Evolutionary conservation across 2,329 filamentous ascomycete genomes (phyloP), one percentile per base, ranked within the genome.

Genomic region (Arthrobotrys entomopaga): DNA sequence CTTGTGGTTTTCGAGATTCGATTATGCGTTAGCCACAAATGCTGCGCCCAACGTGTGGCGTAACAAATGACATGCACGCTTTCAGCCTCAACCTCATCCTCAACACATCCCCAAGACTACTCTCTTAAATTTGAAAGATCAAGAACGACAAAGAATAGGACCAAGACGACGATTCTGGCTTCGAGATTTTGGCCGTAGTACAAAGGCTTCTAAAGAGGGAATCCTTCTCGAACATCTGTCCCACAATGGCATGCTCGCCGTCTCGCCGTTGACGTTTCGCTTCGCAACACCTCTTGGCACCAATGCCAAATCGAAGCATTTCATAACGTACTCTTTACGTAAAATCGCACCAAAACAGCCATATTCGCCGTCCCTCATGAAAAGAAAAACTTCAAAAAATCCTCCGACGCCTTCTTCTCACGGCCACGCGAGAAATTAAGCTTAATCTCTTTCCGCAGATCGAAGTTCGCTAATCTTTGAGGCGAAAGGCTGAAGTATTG

Each of bases 281-380:
- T 49, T 50, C 63, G n/a, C 54, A 60, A 60, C 54, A 60, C 63
- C 19, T 6, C 60, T 72, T 60, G 60, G 60, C 60, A 5, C 22
- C 57, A 38, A 26, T 50, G 49, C 53, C 53, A 43, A 57, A 61
- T 40, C 10, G 67, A 65, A 48, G 54, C 16, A 60, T 73, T 57
- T 49, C 40, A 73, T 73, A 66, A 73, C 69, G 69, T 73, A 73
- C 50, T 19, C 61, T 73, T 73, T 73, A 73, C 69, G 69, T 73
- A 73, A 73, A 72, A 66, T 29, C 69, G 43, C 63, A 56, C 61
- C 69, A 61, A 73, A 73, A 10, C 10, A 66, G 53, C 42, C 8
- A 52, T 42, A 42, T 40, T 61, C 67, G 67, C 60, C 67, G 54
- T 60, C 22, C 20, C 42, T 19, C 22, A 54, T 6, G 7, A 53